Base-by-base conservation (phyloP, 148 eudicot species). In the Oxyria digyna region DNA sequence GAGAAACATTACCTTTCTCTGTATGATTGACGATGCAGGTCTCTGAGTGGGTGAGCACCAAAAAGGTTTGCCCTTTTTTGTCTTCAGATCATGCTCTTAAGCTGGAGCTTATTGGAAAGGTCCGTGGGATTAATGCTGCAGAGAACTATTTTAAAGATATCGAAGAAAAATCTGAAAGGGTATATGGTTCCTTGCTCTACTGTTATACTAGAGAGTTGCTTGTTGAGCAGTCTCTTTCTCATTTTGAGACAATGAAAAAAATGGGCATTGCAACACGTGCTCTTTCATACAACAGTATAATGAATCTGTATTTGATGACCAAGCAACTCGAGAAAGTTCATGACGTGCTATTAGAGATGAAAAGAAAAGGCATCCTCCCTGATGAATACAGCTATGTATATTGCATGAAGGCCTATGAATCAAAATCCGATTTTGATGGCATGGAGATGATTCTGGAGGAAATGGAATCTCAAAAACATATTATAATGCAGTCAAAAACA, bases 141-240 rank as follows among this genome's bases (percentile, higher is more conserved):
- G 89, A 86, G 73, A 76, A 63, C n/a, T 83, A 79, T 67, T 86
- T 86, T 57, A 9, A 70, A 13, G 67, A 69, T 65, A 41, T 75
- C 6, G 59, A 49, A 41, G 83, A 75, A 29, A 81, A 79, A 49
- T 73, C 75, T 11, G 87, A 78, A 43, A 86, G 76, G 69, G 70
- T 68, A 15, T 83, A 83, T 29, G 89, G 89, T n/a, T 85, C 89
- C 65, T 75, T 85, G 23, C 79, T 85, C 20, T 81, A 81, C 45
- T 83, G 87, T 74, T 86, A 81, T 48, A 78, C 74, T 43, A 67
- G 80, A 72, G 80, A 81, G 78, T 67, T 77, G 67, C 79, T 73
- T 41, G 72, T 76, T 0, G 78, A 77, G n/a, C 78, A 81, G 69
- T 71, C 82, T 8, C 67, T 72, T n/a, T 59, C 77, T 32, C 83